These are phyloP conservation scores for Mortierella hygrophila DNA, from an alignment of 192 early-diverging fungal genomes.

Conservation along the genomic window DNA sequence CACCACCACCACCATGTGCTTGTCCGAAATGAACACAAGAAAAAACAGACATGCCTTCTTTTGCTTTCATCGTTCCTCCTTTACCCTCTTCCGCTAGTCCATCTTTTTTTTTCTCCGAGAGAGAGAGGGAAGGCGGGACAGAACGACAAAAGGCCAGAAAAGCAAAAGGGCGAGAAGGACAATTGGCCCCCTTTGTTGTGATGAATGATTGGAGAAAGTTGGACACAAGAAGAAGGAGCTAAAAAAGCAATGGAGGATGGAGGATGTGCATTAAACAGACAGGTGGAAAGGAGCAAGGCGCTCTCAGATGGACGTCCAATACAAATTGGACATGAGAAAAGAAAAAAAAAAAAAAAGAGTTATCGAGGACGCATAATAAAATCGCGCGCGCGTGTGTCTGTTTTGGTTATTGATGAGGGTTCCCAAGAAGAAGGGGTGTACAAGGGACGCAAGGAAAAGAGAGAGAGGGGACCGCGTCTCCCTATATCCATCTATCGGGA, in stretches of 20 bases:
- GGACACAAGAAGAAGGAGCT: background rate
- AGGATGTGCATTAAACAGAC: background rate
- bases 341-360: background rate
- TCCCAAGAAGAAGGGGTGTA: background rate
- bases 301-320: background rate
- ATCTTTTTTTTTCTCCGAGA: constrained; percentile 5
- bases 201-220: background rate
- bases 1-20: background rate
- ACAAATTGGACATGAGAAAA: background rate
- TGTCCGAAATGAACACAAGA: background rate
- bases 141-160: constrained; percentile 8
- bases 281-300: background rate
- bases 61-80: background rate
- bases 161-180: constrained; percentile 10
- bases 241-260: background rate
- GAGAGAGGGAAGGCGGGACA: background rate
- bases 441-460: background rate
- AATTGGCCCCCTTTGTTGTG: background rate
- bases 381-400: background rate
- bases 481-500: background rate
- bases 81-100: background rate
- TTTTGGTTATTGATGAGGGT: background rate
- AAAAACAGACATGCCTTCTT: background rate
- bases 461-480: background rate
- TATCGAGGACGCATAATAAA: background rate